A percentile compares a stretch with the other conserved stretches of the same genome.
Evolutionary conservation across 805 yeast genomes (phyloP).

Genomic region (Wickerhamomyces alni): DNA sequence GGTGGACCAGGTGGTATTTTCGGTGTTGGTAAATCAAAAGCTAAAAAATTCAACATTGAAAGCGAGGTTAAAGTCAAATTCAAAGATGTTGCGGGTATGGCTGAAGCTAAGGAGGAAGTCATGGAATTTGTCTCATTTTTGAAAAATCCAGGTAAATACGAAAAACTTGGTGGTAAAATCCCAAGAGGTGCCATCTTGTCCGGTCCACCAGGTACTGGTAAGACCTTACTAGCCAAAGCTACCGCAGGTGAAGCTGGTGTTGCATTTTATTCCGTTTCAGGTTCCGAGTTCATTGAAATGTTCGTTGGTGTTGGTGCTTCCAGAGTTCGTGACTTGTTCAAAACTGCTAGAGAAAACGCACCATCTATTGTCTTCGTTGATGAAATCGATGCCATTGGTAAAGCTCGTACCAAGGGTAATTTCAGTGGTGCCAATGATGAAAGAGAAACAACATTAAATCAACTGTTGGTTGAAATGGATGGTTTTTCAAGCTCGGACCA

Average conservation of each 20-base stretch:
- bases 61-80: slow-evolving; percentile 85
- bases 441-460: slow-evolving; percentile 93
- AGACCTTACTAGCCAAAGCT: slow-evolving; percentile 92
- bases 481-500: slow-evolving; percentile 90
- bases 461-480: slow-evolving; percentile 96
- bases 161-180: slow-evolving; percentile 90
- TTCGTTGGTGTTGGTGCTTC: slow-evolving; percentile 99
- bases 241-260: slow-evolving; percentile 99
- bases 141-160: slow-evolving; percentile 86
- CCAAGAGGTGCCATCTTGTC: slow-evolving; percentile 97
- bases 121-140: slow-evolving; percentile 96
- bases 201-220: slow-evolving; percentile 99
- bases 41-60: slow-evolving; percentile 86
- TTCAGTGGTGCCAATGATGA: slow-evolving; percentile 85
- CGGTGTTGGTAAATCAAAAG: slow-evolving; percentile 89
- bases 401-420: slow-evolving; percentile 75
- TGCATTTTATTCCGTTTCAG: slow-evolving; percentile 92
- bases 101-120: slow-evolving; percentile 94
- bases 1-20: slow-evolving; percentile 70
- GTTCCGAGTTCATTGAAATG: slow-evolving; percentile 98
- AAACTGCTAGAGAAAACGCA: slow-evolving; percentile 87
- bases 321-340: slow-evolving; percentile 91
- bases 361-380: slow-evolving; percentile 96
- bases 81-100: slow-evolving; percentile 95
- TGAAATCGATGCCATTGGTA: slow-evolving; percentile 99